These are phyloP conservation scores for Corylus avellana DNA, from an alignment of 306 rosid species.

Conservation along the genomic window DNA sequence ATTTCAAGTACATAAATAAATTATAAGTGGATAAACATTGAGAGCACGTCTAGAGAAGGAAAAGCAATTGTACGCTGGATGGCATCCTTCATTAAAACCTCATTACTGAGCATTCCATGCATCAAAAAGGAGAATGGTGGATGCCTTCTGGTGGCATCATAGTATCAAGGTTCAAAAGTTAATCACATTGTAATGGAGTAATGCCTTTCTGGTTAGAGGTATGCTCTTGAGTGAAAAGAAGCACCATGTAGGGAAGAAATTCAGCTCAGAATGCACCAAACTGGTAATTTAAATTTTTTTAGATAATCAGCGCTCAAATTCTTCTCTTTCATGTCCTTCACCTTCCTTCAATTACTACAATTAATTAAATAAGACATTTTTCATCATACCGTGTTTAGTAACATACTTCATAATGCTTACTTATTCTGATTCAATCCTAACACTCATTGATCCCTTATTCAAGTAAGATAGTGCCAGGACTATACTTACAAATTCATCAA, in stretches of 20 bases:
- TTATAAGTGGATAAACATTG: conserved; percentile 4
- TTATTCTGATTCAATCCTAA: neutral
- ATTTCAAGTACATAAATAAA: conserved; percentile 13
- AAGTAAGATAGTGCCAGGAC: conserved; percentile 1
- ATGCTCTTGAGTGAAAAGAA: conserved; percentile 8
- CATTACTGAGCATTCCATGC: conserved; percentile 2
- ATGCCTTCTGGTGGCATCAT: neutral
- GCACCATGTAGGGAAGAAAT: conserved; percentile 19
- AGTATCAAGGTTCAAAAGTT: neutral
- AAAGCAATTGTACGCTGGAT: conserved; percentile 1
- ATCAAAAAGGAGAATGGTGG: neutral
- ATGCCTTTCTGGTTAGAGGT: conserved; percentile 9
- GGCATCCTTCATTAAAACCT: neutral
- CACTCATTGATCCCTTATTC: neutral
- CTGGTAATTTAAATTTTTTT: neutral
- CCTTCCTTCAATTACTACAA: neutral
- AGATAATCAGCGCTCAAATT: neutral
- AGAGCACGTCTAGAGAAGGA: conserved; percentile 12
- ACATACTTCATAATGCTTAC: neutral
- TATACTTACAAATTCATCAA: neutral
- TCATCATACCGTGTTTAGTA: neutral
- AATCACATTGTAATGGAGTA: neutral
- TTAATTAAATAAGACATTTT: neutral
- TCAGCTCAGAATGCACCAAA: conserved; percentile 10
- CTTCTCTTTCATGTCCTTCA: conserved; percentile 21